phyloP scores from a whole-genome alignment of 306 rosid species.

The Cucumis sativus region DNA sequence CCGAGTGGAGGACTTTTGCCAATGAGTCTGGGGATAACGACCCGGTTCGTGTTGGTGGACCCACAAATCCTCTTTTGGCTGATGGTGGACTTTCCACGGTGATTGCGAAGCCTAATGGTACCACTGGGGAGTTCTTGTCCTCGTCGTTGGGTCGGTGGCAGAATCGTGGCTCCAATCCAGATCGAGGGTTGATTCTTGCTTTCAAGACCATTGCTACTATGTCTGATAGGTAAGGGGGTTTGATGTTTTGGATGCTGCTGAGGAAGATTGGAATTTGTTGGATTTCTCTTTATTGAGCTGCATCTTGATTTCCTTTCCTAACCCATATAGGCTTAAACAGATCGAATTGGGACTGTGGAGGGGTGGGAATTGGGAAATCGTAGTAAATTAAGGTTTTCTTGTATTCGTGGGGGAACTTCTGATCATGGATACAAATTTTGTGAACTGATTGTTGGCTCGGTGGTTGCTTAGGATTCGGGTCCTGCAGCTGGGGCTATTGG shows the following conservation, averaged over 20 bases:
- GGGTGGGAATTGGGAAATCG: not conserved
- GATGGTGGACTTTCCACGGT: conserved; percentile 90
- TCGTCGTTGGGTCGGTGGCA: conserved; percentile 94
- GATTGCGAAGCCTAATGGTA: conserved; percentile 78
- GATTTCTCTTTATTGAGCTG: not conserved
- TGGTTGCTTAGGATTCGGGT: not conserved
- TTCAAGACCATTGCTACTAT: conserved; percentile 90
- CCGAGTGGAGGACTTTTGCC: conserved; percentile 90
- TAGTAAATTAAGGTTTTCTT: not conserved
- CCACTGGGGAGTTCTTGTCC: conserved; percentile 66
- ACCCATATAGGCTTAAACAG: not conserved
- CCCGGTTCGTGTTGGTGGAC: conserved; percentile 94
- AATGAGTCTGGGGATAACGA: conserved; percentile 94
- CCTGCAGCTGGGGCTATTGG: not conserved
- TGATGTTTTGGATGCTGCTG: conserved; percentile 13
- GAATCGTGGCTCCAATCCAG: conserved; percentile 89
- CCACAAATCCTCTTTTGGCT: conserved; percentile 65
- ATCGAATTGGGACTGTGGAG: not conserved
- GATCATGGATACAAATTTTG: not conserved
- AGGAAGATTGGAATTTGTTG: not conserved
- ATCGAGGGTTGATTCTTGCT: conserved; percentile 74
- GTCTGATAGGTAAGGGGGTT: conserved; percentile 66
- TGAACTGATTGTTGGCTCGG: not conserved
- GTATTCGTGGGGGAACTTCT: not conserved
- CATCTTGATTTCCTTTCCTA: not conserved